These are phyloP conservation scores for Scopulariopsis brevicaulis DNA, from an alignment of 2,329 filamentous ascomycete genomes.

Conservation along the genomic window DNA sequence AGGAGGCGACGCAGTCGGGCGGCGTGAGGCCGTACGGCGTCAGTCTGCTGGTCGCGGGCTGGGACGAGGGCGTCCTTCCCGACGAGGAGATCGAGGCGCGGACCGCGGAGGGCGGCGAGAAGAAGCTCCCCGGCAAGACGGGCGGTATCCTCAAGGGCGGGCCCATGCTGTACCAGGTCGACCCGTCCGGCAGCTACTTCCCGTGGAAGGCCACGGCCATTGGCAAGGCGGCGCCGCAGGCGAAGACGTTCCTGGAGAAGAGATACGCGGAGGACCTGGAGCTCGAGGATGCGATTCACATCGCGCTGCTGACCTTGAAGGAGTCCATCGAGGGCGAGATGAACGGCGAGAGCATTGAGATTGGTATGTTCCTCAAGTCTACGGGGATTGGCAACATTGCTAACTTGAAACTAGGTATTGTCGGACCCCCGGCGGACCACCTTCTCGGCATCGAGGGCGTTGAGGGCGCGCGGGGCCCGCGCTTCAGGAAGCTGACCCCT, in stretches of 20 bases:
- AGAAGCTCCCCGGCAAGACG: slow-evolving; percentile 73
- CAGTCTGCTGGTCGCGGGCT: slow-evolving; percentile 87
- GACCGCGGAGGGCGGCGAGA: slow-evolving; percentile 35
- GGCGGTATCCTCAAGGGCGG: slow-evolving; percentile 92
- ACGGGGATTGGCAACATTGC: neutral
- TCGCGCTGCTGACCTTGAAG: slow-evolving; percentile 92
- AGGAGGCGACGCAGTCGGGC: slow-evolving; percentile 96
- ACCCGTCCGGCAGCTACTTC: slow-evolving; percentile 97
- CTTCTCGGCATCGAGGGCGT: slow-evolving; percentile 86
- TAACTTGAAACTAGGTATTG: slow-evolving; percentile 56
- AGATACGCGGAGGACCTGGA: slow-evolving; percentile 95
- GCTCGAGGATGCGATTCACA: slow-evolving; percentile 96
- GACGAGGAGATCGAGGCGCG: slow-evolving; percentile 59
- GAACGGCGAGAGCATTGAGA: slow-evolving; percentile 97
- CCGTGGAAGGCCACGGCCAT: slow-evolving; percentile 99
- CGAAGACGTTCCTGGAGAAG: slow-evolving; percentile 99
- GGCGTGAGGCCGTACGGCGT: slow-evolving; percentile 96
- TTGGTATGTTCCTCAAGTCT: slow-evolving; percentile 43
- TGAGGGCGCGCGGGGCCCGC: slow-evolving; percentile 70
- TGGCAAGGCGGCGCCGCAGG: slow-evolving; percentile 94
- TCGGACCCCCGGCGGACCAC: slow-evolving; percentile 87
- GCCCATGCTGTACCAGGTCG: slow-evolving; percentile 96
- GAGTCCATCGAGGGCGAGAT: slow-evolving; percentile 99
- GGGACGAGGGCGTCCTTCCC: slow-evolving; percentile 93
- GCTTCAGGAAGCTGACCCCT: slow-evolving; percentile 89